Conservation (phyloP, 768 basidiomycete genomes). For the Butyriboletus loyo region DNA sequence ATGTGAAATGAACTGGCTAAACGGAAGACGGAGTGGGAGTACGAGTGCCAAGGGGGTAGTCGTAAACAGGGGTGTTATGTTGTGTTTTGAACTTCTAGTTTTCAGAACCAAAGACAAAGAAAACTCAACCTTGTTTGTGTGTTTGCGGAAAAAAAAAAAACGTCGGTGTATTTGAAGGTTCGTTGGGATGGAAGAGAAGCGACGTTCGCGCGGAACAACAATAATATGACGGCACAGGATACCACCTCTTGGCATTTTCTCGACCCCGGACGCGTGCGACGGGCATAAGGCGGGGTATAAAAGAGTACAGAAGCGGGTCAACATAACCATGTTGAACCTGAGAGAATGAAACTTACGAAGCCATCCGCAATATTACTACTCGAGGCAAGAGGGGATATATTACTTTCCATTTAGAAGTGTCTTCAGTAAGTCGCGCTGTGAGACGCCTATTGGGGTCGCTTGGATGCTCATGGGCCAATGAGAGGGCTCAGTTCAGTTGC, state of each 20-base stretch:
- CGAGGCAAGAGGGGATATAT: neutral
- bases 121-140: slow-evolving; percentile 15
- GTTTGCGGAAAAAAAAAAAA: neutral
- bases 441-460: neutral
- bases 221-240: neutral
- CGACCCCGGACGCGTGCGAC: neutral
- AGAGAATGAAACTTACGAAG: neutral
- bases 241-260: neutral
- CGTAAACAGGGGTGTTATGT: slow-evolving; percentile 2
- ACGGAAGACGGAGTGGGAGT: neutral
- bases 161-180: neutral
- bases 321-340: neutral
- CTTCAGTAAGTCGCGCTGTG: neutral
- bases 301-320: neutral
- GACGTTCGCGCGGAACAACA: slow-evolving; percentile 1
- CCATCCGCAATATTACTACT: neutral
- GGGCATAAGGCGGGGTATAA: neutral
- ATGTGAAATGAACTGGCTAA: slow-evolving; percentile 1
- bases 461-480: too few relatives aligned
- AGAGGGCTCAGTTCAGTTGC: neutral
- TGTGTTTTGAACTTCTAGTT: neutral
- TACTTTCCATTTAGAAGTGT: neutral
- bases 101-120: neutral
- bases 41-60: neutral
- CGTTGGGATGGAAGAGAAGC: neutral